Percentiles rank a stretch among this genome's conserved stretches.
These are phyloP conservation scores for Yamagishiella unicocca DNA, from an alignment of 139 green algal genomes.

Conservation along the genomic window DNA sequence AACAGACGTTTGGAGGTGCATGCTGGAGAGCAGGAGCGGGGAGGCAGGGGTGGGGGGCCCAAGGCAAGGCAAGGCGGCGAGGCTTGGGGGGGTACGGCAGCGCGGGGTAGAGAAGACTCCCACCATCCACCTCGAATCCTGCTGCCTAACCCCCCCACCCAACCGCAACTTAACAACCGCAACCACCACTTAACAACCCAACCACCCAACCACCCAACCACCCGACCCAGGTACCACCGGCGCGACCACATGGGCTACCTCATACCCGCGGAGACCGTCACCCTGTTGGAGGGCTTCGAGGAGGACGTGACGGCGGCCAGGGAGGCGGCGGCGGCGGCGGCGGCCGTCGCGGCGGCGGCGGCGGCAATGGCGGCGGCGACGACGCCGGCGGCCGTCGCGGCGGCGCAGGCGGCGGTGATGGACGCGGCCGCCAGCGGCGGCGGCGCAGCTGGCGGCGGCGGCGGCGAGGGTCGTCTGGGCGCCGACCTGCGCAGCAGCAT, in stretches of 20 bases:
- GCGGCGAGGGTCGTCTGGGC: neutral
- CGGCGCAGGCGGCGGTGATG: neutral
- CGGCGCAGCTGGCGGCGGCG: neutral
- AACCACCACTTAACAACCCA: too few relatives aligned
- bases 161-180: too few relatives aligned
- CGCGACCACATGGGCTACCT: slow-evolving; percentile 71
- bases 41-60: too few relatives aligned
- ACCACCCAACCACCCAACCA: neutral
- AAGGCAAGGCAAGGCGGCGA: too few relatives aligned
- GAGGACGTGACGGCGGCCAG: slow-evolving; percentile 42
- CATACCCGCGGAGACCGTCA: slow-evolving; percentile 63
- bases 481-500: neutral
- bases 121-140: too few relatives aligned
- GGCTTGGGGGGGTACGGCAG: too few relatives aligned
- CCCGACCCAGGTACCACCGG: slow-evolving; percentile 60
- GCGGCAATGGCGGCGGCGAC: neutral
- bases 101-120: too few relatives aligned
- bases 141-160: too few relatives aligned
- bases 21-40: too few relatives aligned
- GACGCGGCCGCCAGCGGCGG: neutral
- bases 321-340: neutral
- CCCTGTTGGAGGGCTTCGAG: slow-evolving; percentile 71
- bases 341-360: neutral
- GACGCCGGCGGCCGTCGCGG: neutral
- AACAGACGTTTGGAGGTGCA: too few relatives aligned